Conservation (phyloP, 73 alveolate species). For the Tetrahymena thermophila region DNA sequence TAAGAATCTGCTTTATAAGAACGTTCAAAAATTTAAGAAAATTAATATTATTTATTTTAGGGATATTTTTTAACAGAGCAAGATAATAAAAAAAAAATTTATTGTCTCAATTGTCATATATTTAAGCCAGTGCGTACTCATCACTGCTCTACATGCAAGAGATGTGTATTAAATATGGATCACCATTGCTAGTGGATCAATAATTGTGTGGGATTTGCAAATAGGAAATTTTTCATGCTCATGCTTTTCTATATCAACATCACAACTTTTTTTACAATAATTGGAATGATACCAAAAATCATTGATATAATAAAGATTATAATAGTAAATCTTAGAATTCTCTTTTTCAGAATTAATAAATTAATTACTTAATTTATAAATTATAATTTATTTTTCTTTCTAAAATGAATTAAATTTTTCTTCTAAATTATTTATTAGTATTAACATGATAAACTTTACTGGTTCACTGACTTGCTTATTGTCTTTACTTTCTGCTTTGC, state of each 20-base stretch:
- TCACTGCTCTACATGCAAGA: slow-evolving; percentile 94
- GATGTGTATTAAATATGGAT: slow-evolving; percentile 95
- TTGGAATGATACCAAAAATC: slow-evolving; percentile 15
- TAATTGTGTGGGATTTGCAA: slow-evolving; percentile 93
- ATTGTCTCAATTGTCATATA: slow-evolving; percentile 88
- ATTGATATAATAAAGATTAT: not conserved
- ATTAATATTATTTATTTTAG: slow-evolving; percentile 46
- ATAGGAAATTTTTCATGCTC: slow-evolving; percentile 82
- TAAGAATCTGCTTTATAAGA: not conserved
- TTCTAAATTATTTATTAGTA: not conserved
- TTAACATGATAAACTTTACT: not conserved
- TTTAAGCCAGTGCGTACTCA: slow-evolving; percentile 87
- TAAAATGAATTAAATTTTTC: not conserved
- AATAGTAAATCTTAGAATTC: not conserved
- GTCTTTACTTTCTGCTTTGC: slow-evolving; percentile 35
- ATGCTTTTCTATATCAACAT: slow-evolving; percentile 68
- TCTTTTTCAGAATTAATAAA: not conserved
- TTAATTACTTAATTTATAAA: not conserved
- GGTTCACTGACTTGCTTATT: not conserved
- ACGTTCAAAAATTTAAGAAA: not conserved
- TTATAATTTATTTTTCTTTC: not conserved
- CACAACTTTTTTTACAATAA: slow-evolving; percentile 41
- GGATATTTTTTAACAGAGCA: slow-evolving; percentile 90
- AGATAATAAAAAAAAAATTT: slow-evolving; percentile 76
- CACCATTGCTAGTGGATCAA: slow-evolving; percentile 97